Evolutionary conservation across 2,329 filamentous ascomycete genomes (phyloP), one percentile per base, ranked within the genome.

Genomic region (Penicillium sp.): DNA sequence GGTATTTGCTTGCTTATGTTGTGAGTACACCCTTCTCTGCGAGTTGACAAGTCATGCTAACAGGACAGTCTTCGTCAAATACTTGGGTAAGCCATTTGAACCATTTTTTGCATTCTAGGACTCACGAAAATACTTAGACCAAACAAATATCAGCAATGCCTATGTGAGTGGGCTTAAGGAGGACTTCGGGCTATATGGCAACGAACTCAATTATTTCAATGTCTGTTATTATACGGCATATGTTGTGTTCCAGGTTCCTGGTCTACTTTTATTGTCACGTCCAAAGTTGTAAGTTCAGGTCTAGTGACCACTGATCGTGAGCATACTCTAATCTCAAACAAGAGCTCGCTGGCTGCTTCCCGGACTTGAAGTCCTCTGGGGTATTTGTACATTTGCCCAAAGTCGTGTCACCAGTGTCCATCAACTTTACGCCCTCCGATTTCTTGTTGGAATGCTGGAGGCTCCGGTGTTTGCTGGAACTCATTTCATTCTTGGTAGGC

Each of bases 371-470:
- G 50, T 75, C 3, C 58, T 68, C 5, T 75, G 72, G 72, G 70
- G 70, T 14, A 64, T 73, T 8, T 68, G 71, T 35, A 75, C 72
- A 9, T 73, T 73, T 48, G 67, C 68, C 5, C 71, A 73, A 47
- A 69, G 68, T 13, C 62, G 66, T 7, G 69, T 69, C 13, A 71
- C 69, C 11, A 71, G 66, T 50, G 69, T 70, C 5, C 54, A 66
- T 3, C 72, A 73, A 37, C 59, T 75, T 1, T 75, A 73, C 27
- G 70, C 68, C 0, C 48, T 74, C n/a, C 68, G 72, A 1, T 69
- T 72, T 33, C 59, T 75, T 1, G 67, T 74, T 5, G 71, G 71
- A 3, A 66, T 73, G 61, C 60, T 71, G 3, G 73, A 74, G 57
- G 66, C 69, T 0, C 68, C 71, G 9, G 67, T 71, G 0, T 72